These are phyloP conservation scores for Thuidium tamariscinum DNA, from an alignment of 225 moss, liverwort and hornwort genomes.

Conservation along the genomic window DNA sequence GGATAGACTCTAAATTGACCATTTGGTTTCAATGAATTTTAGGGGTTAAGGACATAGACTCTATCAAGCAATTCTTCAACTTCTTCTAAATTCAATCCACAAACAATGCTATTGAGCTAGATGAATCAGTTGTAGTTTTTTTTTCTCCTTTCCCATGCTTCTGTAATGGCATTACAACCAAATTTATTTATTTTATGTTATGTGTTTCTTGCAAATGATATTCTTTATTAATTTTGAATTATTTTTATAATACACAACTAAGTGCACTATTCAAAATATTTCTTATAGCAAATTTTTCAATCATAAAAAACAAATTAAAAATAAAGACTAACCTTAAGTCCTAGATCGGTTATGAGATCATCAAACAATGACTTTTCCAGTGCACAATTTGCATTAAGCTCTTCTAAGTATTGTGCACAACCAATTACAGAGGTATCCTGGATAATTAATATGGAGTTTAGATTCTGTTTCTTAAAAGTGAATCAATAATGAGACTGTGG, in stretches of 20 bases:
- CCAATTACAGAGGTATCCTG: conserved; percentile 15
- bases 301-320: not conserved
- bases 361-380: conserved; percentile 19
- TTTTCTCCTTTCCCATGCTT: not conserved
- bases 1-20: accelerated
- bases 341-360: not conserved
- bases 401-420: conserved; percentile 11
- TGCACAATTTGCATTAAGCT: not conserved
- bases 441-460: not conserved
- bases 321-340: not conserved
- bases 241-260: not conserved
- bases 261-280: no score
- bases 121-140: not conserved
- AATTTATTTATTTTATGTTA: not conserved
- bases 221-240: not conserved
- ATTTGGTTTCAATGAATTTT: not conserved
- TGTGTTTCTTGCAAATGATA: not conserved
- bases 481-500: not conserved
- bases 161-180: not conserved
- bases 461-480: not conserved
- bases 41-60: not conserved
- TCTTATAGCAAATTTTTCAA: not conserved
- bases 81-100: not conserved
- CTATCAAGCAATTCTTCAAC: not conserved
- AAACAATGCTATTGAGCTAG: not conserved